phyloP scores from a whole-genome alignment of 495 filamentous ascomycete genomes.

The Lichina pygmaea region DNA sequence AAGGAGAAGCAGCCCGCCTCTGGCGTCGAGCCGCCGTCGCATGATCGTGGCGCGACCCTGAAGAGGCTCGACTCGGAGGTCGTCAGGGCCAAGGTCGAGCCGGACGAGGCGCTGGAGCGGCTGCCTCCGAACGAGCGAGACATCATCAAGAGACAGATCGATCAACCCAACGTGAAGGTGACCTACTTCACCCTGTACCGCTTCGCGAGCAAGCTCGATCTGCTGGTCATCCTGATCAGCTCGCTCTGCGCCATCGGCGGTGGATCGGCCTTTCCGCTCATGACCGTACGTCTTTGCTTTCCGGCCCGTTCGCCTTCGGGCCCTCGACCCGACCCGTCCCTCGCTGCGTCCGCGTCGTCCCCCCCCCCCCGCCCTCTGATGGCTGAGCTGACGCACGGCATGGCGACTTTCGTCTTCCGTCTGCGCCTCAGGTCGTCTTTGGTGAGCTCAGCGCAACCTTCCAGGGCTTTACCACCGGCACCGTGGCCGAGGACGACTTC shows the following conservation, averaged over 20 bases:
- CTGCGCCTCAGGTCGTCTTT: slow-evolving; percentile 27
- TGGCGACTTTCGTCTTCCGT: slow-evolving; percentile 1
- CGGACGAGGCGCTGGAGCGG: slow-evolving; percentile 18
- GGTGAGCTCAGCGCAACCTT: slow-evolving; percentile 52
- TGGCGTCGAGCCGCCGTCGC: too few relatives aligned
- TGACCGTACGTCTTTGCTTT: slow-evolving; percentile 31
- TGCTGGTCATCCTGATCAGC: slow-evolving; percentile 41
- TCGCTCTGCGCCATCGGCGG: slow-evolving; percentile 43
- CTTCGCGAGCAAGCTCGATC: slow-evolving; percentile 51
- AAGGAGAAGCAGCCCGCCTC: too few relatives aligned
- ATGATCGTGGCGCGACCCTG: slow-evolving; percentile 3
- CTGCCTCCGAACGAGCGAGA: slow-evolving; percentile 34
- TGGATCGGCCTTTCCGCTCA: slow-evolving; percentile 61
- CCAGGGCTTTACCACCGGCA: slow-evolving; percentile 27
- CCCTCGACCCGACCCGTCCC: neutral
- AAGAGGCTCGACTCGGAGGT: slow-evolving; percentile 25
- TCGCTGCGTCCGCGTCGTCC: neutral
- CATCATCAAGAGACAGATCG: slow-evolving; percentile 43
- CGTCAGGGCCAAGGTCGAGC: slow-evolving; percentile 11
- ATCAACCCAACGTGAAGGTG: slow-evolving; percentile 35
- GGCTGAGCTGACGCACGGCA: neutral
- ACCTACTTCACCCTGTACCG: slow-evolving; percentile 44
- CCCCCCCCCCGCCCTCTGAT: too few relatives aligned
- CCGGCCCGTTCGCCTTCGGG: neutral
- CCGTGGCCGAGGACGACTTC: slow-evolving; percentile 25